Evolutionary conservation across 768 basidiomycete species (phyloP).

Genomic region (Lactarius psammicola): DNA sequence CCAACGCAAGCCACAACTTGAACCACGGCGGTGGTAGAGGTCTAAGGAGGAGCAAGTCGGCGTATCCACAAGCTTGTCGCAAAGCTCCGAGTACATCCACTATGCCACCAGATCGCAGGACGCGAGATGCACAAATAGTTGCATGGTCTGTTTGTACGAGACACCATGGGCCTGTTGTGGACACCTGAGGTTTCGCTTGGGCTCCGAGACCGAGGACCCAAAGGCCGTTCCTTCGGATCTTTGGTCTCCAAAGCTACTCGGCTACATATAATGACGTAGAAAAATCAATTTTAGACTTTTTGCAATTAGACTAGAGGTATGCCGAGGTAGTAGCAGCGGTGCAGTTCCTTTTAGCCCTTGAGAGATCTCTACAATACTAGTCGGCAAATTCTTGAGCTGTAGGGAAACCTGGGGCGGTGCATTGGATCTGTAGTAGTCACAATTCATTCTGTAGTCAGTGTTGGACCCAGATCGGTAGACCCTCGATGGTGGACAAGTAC

Average conservation of each 20-base stretch:
- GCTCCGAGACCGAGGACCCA: not conserved
- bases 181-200: not conserved
- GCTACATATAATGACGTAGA: not conserved
- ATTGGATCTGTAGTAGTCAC: not conserved
- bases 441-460: not conserved
- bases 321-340: not conserved
- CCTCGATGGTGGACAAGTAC: not conserved
- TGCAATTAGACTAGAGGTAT: not conserved
- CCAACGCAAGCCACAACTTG: not conserved
- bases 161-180: not conserved
- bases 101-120: slow-evolving; percentile 5
- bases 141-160: not conserved
- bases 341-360: not conserved
- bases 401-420: not conserved
- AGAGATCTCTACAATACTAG: not conserved
- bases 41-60: not conserved
- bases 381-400: not conserved
- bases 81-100: not conserved
- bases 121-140: not conserved
- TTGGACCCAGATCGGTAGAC: not conserved
- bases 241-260: not conserved
- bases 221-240: not conserved
- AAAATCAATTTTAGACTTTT: not conserved
- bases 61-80: not conserved
- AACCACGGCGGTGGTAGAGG: not conserved